Evolutionary conservation across 805 yeast species (phyloP).

Genomic region (Ogataea parapolymorpha): DNA sequence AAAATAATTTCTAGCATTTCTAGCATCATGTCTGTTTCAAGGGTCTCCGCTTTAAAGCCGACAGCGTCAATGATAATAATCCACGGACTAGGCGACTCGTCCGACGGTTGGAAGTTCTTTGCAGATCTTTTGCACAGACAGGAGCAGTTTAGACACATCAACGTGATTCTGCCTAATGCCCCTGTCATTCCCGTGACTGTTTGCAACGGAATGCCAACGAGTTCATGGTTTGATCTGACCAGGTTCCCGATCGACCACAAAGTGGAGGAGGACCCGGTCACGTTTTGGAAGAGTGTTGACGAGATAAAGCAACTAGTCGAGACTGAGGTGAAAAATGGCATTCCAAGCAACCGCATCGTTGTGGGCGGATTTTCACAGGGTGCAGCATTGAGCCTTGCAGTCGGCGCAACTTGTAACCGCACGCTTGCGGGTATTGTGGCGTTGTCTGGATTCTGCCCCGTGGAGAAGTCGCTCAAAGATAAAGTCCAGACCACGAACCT

Average conservation of each 20-base stretch:
- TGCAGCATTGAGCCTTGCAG: conserved; percentile 70
- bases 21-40: conserved; percentile 28
- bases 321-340: conserved; percentile 51
- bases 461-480: conserved; percentile 27
- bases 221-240: conserved; percentile 83
- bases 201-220: conserved; percentile 64
- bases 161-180: conserved; percentile 89
- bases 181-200: conserved; percentile 68
- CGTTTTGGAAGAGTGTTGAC: conserved; percentile 50
- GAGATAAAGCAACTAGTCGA: conserved; percentile 44
- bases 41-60: conserved; percentile 41
- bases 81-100: conserved; percentile 93
- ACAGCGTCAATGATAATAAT: conserved; percentile 69
- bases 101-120: conserved; percentile 84
- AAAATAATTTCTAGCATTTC: conserved; percentile 1
- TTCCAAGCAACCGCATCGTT: conserved; percentile 65
- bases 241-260: conserved; percentile 44
- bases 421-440: conserved; percentile 78
- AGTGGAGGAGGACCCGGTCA: conserved; percentile 49
- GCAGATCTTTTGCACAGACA: conserved; percentile 56
- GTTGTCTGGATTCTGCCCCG: conserved; percentile 71
- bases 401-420: conserved; percentile 48
- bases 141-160: conserved; percentile 48
- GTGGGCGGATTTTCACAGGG: conserved; percentile 97
- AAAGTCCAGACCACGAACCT: conserved; percentile 40